These are phyloP conservation scores for Calamus simplicifolius DNA, from an alignment of 176 grass and related monocot species.

Conservation along the genomic window DNA sequence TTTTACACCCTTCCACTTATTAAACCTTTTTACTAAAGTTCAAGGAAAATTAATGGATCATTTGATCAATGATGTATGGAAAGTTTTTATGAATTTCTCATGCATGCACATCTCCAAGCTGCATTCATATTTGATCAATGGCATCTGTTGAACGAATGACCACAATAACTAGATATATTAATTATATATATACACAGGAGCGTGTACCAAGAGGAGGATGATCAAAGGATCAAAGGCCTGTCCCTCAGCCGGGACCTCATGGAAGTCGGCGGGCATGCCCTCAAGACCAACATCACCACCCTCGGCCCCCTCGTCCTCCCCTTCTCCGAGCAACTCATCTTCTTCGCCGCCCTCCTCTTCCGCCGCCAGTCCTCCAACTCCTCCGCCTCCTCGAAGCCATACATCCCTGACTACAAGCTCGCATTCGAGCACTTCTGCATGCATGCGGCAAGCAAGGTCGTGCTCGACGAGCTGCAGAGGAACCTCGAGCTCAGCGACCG, in stretches of 20 bases:
- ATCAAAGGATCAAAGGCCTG: constrained; percentile 82
- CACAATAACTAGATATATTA: too few relatives aligned
- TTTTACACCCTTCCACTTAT: too few relatives aligned
- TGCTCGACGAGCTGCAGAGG: constrained; percentile 83
- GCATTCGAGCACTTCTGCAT: constrained; percentile 99
- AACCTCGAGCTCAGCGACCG: constrained; percentile 66
- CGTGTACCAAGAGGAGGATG: constrained; percentile 98
- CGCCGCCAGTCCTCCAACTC: constrained; percentile 70
- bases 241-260: constrained; percentile 91
- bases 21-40: too few relatives aligned
- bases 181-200: constrained; percentile 15
- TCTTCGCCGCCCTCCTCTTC: constrained; percentile 85
- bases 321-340: constrained; percentile 90
- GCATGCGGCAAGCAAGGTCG: constrained; percentile 81
- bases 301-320: constrained; percentile 83
- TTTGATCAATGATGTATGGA: too few relatives aligned
- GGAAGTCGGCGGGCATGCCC: constrained; percentile 87
- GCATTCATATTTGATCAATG: too few relatives aligned
- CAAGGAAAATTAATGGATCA: too few relatives aligned
- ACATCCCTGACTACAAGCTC: constrained; percentile 97
- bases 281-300: constrained; percentile 99
- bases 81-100: too few relatives aligned
- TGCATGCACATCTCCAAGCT: too few relatives aligned
- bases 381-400: constrained; percentile 39
- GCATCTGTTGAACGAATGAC: too few relatives aligned